A percentile compares a stretch with the other conserved stretches of the same genome.
Evolutionary conservation across 2,329 filamentous ascomycete genomes (phyloP).

Genomic region (Fusarium irregulare): DNA sequence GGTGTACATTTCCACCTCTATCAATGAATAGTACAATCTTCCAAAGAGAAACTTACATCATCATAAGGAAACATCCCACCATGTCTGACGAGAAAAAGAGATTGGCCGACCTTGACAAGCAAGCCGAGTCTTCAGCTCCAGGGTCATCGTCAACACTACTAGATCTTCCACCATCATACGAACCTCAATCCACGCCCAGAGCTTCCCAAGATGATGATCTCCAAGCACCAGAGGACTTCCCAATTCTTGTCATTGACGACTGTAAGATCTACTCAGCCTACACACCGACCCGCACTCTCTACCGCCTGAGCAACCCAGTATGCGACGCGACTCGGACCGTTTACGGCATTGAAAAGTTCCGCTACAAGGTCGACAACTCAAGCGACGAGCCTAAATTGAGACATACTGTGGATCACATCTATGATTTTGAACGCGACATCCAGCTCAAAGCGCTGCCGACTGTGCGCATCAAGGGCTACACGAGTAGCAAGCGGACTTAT

Average conservation of each 20-base stretch:
- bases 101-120: background rate
- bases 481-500: constrained; percentile 37
- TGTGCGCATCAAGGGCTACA: constrained; percentile 37
- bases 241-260: constrained; percentile 40
- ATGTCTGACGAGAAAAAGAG: background rate
- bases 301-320: constrained; percentile 43
- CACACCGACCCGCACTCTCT: constrained; percentile 36
- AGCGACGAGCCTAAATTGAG: constrained; percentile 28
- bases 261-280: constrained; percentile 36
- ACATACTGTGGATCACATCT: constrained; percentile 46
- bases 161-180: constrained; percentile 18
- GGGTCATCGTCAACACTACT: background rate
- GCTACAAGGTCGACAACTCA: constrained; percentile 36
- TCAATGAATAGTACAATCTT: background rate
- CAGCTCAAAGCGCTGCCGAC: constrained; percentile 1
- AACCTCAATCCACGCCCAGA: background rate
- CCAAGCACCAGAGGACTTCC: constrained; percentile 16
- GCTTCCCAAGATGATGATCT: background rate
- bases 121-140: background rate
- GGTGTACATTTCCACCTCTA: background rate
- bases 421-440: constrained; percentile 42
- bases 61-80: background rate
- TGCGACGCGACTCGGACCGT: constrained; percentile 25
- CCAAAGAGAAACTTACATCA: no score
- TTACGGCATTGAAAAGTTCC: constrained; percentile 45